Percentiles rank a stretch among this genome's conserved stretches.
phyloP scores from a whole-genome alignment of 2,329 filamentous ascomycete species.

The Talaromyces sp. region DNA sequence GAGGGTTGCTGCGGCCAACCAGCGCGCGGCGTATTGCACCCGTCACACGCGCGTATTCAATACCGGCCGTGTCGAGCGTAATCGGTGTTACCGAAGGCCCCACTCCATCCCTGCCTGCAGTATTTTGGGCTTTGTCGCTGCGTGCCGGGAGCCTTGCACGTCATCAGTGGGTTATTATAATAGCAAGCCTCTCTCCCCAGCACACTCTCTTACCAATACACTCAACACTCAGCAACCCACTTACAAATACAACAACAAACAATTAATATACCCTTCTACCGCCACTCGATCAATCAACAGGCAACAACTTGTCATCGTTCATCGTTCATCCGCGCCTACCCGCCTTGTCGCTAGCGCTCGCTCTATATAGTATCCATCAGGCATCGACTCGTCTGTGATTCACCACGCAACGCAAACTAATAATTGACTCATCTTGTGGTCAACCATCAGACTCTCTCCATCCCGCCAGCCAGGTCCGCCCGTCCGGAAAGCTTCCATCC shows the following conservation, averaged over 20 bases:
- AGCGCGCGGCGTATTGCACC: background rate
- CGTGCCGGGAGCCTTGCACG: too few species aligned
- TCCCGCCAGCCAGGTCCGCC: background rate
- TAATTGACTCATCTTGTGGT: constrained; percentile 5
- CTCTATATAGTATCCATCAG: background rate
- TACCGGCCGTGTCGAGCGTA: background rate
- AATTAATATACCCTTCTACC: too few species aligned
- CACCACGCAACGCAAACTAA: too few species aligned
- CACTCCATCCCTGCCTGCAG: background rate
- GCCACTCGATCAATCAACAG: background rate
- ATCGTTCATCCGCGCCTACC: background rate
- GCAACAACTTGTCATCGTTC: background rate
- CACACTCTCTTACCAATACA: too few species aligned
- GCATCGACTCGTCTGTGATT: background rate
- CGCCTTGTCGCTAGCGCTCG: background rate
- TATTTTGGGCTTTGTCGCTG: too few species aligned
- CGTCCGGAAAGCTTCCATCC: constrained; percentile 8
- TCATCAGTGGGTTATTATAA: background rate
- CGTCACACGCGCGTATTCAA: background rate
- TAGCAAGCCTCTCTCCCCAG: background rate
- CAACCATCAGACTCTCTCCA: background rate
- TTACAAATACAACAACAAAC: too few species aligned
- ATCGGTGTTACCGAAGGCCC: background rate
- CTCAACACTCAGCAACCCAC: too few species aligned
- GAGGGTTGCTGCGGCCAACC: background rate